These are phyloP conservation scores for Talaromyces sp. DNA, from an alignment of 2,329 filamentous ascomycete genomes.

Conservation along the genomic window DNA sequence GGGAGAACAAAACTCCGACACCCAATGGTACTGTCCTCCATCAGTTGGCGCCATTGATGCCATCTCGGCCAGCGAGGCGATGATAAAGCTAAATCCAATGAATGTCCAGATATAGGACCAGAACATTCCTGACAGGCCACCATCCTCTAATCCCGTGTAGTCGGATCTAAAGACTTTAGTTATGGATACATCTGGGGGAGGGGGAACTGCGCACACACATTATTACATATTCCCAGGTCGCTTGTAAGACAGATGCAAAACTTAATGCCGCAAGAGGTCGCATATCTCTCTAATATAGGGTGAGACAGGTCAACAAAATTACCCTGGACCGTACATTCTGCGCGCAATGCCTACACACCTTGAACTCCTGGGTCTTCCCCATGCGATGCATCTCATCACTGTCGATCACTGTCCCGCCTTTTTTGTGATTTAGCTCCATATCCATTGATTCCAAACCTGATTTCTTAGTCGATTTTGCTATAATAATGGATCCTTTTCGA, in stretches of 20 bases:
- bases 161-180: background rate
- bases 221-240: conserved; percentile 32
- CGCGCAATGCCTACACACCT: background rate
- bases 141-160: conserved; percentile 10
- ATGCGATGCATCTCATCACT: conserved; percentile 23
- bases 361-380: conserved; percentile 27
- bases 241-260: conserved; percentile 30
- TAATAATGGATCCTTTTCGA: too few species aligned
- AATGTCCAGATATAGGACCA: conserved; percentile 42
- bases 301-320: background rate
- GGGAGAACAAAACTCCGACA: conserved; percentile 48
- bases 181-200: conserved; percentile 5
- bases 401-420: background rate
- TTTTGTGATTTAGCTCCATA: too few species aligned
- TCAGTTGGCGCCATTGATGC: conserved; percentile 45
- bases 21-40: conserved; percentile 57
- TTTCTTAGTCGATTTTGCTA: too few species aligned
- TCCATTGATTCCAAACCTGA: too few species aligned
- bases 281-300: conserved; percentile 22
- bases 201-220: conserved; percentile 12
- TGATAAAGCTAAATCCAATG: conserved; percentile 63
- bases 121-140: conserved; percentile 19
- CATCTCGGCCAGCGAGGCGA: conserved; percentile 59
- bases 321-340: too few species aligned
- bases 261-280: conserved; percentile 28